Evolutionary conservation across 116 monocot species (phyloP).

Genomic region (Trichopus zeylanicus): DNA sequence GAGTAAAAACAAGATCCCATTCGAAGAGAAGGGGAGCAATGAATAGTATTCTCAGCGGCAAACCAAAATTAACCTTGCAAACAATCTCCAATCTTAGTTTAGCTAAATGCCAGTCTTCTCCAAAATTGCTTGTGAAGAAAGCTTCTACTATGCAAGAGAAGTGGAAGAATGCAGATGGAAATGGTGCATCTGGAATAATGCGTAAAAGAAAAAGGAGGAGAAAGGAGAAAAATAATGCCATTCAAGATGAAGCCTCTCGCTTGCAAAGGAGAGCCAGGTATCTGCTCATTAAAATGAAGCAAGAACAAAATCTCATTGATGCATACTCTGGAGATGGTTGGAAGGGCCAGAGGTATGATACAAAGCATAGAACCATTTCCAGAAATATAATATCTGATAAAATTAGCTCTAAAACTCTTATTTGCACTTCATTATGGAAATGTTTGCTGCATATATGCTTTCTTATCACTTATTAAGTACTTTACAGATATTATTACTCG

Average conservation of each 20-base stretch:
- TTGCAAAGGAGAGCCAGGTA: slow-evolving; percentile 71
- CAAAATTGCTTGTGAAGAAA: slow-evolving; percentile 6
- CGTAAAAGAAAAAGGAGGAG: slow-evolving; percentile 30
- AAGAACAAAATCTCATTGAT: slow-evolving; percentile 81
- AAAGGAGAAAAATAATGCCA: slow-evolving; percentile 33
- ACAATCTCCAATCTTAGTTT: slow-evolving; percentile 12
- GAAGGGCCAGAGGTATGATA: slow-evolving; percentile 77
- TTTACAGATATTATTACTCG: no score
- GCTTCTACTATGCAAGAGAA: neutral
- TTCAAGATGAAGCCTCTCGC: slow-evolving; percentile 56
- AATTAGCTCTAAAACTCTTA: no score
- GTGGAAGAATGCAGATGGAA: slow-evolving; percentile 8
- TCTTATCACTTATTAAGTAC: no score
- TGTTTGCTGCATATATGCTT: no score
- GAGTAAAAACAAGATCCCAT: slow-evolving; percentile 10
- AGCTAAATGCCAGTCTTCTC: slow-evolving; percentile 13
- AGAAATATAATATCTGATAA: no score
- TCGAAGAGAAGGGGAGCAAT: slow-evolving; percentile 17
- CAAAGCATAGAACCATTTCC: no score
- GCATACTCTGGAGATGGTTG: slow-evolving; percentile 91
- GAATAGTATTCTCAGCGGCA: slow-evolving; percentile 14
- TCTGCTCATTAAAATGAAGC: slow-evolving; percentile 72
- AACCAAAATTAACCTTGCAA: slow-evolving; percentile 9
- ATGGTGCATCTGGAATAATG: slow-evolving; percentile 11
- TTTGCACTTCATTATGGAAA: no score